phyloP scores from a whole-genome alignment of 202 grass and related monocot species.

The Eragrostis tef region DNA sequence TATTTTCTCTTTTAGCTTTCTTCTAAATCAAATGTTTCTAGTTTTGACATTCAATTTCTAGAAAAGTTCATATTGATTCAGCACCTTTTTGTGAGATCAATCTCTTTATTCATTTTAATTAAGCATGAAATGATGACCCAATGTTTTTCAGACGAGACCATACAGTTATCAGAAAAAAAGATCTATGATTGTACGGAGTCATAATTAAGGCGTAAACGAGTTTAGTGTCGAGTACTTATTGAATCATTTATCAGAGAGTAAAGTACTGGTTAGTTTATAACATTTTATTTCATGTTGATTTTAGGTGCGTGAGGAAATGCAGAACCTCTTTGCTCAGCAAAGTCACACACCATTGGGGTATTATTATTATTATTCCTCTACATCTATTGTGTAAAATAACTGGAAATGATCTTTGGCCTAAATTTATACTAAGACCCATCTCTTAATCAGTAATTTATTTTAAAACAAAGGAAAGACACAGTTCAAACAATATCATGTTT shows the following conservation, averaged over 20 bases:
- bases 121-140: slow-evolving; percentile 13
- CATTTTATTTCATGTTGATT: not conserved
- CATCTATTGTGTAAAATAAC: not conserved
- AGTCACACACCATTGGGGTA: slow-evolving; percentile 10
- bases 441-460: not conserved
- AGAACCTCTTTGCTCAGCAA: not conserved
- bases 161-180: not conserved
- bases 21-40: too few species aligned
- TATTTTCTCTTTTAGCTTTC: too few species aligned
- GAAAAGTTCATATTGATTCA: too few species aligned
- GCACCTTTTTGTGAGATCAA: not conserved
- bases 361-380: not conserved
- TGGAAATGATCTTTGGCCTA: not conserved
- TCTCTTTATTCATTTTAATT: not conserved
- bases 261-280: not conserved
- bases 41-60: too few species aligned
- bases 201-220: not conserved
- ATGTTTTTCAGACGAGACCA: not conserved
- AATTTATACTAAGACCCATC: not conserved
- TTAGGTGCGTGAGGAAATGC: slow-evolving; percentile 40
- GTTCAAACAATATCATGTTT: not conserved
- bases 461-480: not conserved
- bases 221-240: not conserved
- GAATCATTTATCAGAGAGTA: not conserved
- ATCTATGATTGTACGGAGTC: not conserved